Percentiles rank a stretch among this genome's conserved stretches.
phyloP scores from a whole-genome alignment of 1,284 basidiomycete genomes.

The Trametes pubescens region DNA sequence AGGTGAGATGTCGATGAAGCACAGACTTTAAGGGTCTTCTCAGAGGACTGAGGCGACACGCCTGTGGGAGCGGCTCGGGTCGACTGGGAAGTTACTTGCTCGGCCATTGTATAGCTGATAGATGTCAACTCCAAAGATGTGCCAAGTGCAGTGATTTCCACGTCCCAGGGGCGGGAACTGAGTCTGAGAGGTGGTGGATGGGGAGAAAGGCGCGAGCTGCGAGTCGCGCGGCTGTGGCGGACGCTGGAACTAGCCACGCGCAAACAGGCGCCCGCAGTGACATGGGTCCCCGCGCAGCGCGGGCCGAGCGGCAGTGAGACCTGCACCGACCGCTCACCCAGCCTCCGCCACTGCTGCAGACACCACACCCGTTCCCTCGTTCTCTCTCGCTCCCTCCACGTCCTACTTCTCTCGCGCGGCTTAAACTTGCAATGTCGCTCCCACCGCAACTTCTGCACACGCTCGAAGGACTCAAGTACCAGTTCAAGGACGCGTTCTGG shows the following conservation, averaged over 20 bases:
- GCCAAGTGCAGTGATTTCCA: background rate
- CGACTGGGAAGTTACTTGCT: slow-evolving; percentile 23
- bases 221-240: slow-evolving; percentile 27
- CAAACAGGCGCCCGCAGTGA: slow-evolving; percentile 14
- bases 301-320: slow-evolving; percentile 20
- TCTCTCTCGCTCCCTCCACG: slow-evolving; percentile 11
- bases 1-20: slow-evolving; percentile 6
- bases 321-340: slow-evolving; percentile 15
- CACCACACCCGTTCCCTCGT: slow-evolving; percentile 3
- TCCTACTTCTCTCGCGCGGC: background rate
- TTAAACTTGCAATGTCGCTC: slow-evolving; percentile 24
- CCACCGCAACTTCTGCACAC: slow-evolving; percentile 43
- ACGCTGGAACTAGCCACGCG: slow-evolving; percentile 18
- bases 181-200: slow-evolving; percentile 19
- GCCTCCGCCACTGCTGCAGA: slow-evolving; percentile 5
- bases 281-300: slow-evolving; percentile 13
- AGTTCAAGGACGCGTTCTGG: slow-evolving; percentile 81
- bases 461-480: slow-evolving; percentile 73
- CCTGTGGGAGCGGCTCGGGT: slow-evolving; percentile 23
- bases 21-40: slow-evolving; percentile 39
- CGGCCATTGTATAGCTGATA: slow-evolving; percentile 15
- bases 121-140: background rate
- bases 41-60: slow-evolving; percentile 22
- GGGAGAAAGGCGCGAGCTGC: slow-evolving; percentile 10
- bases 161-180: background rate